Conservation (phyloP, 495 filamentous ascomycete species). For the Lophiotrema nucula region DNA sequence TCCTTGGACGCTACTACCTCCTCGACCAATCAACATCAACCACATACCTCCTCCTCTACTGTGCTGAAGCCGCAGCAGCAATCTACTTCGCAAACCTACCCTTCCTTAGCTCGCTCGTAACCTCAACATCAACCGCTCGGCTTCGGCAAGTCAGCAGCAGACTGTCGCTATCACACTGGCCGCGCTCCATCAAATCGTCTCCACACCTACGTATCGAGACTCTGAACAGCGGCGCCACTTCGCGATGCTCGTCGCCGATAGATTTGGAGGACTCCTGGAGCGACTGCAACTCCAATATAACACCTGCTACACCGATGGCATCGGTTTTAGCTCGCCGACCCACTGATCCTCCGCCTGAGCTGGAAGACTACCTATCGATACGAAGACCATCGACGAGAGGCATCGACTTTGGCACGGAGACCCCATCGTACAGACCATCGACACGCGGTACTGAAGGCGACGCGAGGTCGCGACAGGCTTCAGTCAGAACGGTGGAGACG, state of each 20-base stretch:
- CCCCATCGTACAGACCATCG: not conserved
- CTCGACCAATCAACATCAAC: constrained; percentile 54
- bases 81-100: constrained; percentile 64
- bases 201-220: not conserved
- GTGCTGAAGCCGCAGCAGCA: constrained; percentile 59
- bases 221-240: constrained; percentile 5
- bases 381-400: not conserved
- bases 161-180: constrained; percentile 8
- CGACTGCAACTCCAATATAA: not conserved
- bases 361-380: not conserved
- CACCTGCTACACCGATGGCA: not conserved
- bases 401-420: not conserved
- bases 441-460: not conserved
- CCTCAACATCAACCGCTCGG: constrained; percentile 17
- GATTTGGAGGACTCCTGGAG: not conserved
- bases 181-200: constrained; percentile 5
- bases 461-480: not conserved
- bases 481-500: not conserved
- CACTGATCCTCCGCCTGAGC: not conserved
- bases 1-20: constrained; percentile 65
- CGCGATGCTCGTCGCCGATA: not conserved
- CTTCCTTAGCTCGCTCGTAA: constrained; percentile 58
- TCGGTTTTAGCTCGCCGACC: not conserved
- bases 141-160: constrained; percentile 1
- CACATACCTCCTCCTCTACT: constrained; percentile 65